Evolutionary conservation across 163 green algal species (phyloP).

Genomic region (Scenedesmus sp.): DNA sequence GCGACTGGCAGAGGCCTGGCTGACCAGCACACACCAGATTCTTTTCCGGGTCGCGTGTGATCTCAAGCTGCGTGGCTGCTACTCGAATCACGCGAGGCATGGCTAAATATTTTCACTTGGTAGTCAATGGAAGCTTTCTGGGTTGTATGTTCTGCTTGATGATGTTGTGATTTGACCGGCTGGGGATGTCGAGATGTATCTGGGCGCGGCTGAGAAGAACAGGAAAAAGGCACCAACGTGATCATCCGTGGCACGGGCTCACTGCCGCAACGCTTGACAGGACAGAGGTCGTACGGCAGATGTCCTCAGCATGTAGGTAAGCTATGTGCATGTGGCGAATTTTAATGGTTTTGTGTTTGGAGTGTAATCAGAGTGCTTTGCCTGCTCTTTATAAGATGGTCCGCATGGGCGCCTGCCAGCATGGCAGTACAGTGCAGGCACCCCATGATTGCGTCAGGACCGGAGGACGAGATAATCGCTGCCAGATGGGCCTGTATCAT

Average conservation of each 20-base stretch:
- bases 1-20: background rate
- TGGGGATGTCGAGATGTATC: background rate
- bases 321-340: background rate
- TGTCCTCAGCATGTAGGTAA: no score
- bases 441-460: background rate
- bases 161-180: background rate
- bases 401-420: background rate
- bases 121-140: background rate
- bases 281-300: background rate
- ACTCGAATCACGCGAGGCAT: conserved; percentile 51
- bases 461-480: background rate
- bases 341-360: no score
- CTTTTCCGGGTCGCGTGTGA: conserved; percentile 24
- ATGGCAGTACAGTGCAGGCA: background rate
- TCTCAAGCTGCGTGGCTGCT: conserved; percentile 50
- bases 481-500: background rate
- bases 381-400: background rate
- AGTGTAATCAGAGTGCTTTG: no score
- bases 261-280: background rate
- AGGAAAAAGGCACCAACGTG: background rate
- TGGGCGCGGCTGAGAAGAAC: background rate
- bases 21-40: conserved; percentile 47
- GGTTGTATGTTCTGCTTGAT: background rate
- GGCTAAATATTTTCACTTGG: background rate
- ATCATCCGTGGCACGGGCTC: background rate